Conservation (phyloP, 352 stramenopile genomes). For the Pythium rishiriense region DNA sequence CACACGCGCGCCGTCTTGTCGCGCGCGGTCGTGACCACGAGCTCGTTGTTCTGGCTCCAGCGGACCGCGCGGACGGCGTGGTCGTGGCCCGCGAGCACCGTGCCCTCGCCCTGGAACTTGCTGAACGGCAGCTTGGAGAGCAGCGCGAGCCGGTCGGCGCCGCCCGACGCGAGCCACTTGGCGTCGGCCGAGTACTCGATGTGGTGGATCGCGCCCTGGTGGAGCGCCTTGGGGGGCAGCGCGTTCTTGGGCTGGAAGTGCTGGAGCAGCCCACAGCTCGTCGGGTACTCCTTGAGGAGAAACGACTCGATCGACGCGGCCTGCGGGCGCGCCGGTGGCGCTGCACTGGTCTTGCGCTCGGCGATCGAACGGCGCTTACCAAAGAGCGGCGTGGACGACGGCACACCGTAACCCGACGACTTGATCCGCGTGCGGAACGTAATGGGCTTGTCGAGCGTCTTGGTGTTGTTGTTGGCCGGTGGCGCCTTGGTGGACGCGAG, state of each 20-base stretch:
- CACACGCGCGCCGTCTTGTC: slow-evolving; percentile 76
- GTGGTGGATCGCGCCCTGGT: slow-evolving; percentile 67
- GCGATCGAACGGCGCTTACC: slow-evolving; percentile 33
- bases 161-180: slow-evolving; percentile 69
- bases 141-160: slow-evolving; percentile 63
- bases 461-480: slow-evolving; percentile 33
- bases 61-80: slow-evolving; percentile 60
- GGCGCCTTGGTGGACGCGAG: slow-evolving; percentile 31
- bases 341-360: slow-evolving; percentile 21
- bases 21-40: slow-evolving; percentile 64
- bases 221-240: slow-evolving; percentile 51
- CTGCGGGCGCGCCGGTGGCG: slow-evolving; percentile 1
- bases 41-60: slow-evolving; percentile 76
- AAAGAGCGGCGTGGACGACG: slow-evolving; percentile 12
- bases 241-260: slow-evolving; percentile 60
- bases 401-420: slow-evolving; percentile 79
- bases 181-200: slow-evolving; percentile 80
- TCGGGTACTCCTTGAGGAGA: slow-evolving; percentile 78
- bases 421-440: slow-evolving; percentile 80
- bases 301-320: slow-evolving; percentile 36
- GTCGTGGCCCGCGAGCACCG: slow-evolving; percentile 70
- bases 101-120: slow-evolving; percentile 63
- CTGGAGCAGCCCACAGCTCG: slow-evolving; percentile 51
- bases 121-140: slow-evolving; percentile 72
- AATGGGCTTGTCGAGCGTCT: slow-evolving; percentile 65